Evolutionary conservation across 2,329 filamentous ascomycete genomes (phyloP).

Genomic region (Xylaria sp.): DNA sequence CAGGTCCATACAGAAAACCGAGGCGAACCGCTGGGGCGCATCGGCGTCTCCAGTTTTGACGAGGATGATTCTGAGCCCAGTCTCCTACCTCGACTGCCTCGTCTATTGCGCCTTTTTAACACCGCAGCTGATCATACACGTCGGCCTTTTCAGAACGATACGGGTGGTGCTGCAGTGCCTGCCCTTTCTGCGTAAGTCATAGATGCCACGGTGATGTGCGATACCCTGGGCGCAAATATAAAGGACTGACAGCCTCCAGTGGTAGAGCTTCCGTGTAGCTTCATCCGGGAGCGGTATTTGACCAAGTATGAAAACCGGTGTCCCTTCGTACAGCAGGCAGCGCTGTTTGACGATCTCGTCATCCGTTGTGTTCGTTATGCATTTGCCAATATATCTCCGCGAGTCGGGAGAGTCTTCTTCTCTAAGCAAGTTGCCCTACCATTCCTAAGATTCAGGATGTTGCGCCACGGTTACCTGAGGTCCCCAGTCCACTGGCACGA

Average conservation of each 20-base stretch:
- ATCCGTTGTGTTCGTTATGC: constrained; percentile 73
- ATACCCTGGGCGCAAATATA: neutral
- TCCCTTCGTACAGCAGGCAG: constrained; percentile 63
- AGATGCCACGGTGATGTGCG: neutral
- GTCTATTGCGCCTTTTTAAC: constrained; percentile 66
- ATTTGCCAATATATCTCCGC: constrained; percentile 64
- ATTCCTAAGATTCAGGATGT: constrained; percentile 69
- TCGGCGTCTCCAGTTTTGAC: neutral
- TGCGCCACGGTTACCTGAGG: constrained; percentile 62
- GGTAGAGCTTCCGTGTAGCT: constrained; percentile 51
- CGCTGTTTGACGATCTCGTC: constrained; percentile 70
- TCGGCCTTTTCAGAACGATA: constrained; percentile 56
- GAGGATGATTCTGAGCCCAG: constrained; percentile 65
- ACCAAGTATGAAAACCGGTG: constrained; percentile 40
- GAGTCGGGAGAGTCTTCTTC: constrained; percentile 70
- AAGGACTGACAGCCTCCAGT: constrained; percentile 36
- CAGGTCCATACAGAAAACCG: neutral
- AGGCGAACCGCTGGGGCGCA: neutral
- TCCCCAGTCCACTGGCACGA: constrained; percentile 61
- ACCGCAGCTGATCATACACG: constrained; percentile 64
- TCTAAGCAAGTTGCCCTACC: constrained; percentile 66
- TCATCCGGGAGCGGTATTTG: constrained; percentile 55
- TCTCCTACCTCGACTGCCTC: constrained; percentile 70
- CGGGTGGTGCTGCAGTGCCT: constrained; percentile 55
- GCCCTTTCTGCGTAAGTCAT: constrained; percentile 60